Evolutionary conservation across 805 yeast genomes (phyloP).

Genomic region (Hanseniaspora hatyaiensis): DNA sequence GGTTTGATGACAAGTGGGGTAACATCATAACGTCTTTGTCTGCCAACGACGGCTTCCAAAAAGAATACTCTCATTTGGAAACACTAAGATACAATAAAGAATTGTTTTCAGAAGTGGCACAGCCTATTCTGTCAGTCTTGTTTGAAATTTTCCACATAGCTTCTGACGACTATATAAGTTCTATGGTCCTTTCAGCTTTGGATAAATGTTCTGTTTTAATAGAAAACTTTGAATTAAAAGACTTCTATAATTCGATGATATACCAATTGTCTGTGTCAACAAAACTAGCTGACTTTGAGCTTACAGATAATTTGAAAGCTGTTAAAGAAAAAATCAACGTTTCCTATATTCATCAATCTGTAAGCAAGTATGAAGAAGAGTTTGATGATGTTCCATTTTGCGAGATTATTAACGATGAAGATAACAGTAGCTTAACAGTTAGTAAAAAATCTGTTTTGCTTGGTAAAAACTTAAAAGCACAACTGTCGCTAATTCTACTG

Average conservation of each 20-base stretch:
- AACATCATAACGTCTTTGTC: slow-evolving; percentile 41
- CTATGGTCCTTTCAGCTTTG: slow-evolving; percentile 74
- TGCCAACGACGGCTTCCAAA: slow-evolving; percentile 26
- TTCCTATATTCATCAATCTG: slow-evolving; percentile 16
- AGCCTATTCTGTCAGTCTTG: slow-evolving; percentile 57
- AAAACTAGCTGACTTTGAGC: slow-evolving; percentile 38
- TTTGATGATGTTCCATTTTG: slow-evolving; percentile 33
- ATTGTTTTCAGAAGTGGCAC: slow-evolving; percentile 54
- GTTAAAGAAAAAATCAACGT: slow-evolving; percentile 16
- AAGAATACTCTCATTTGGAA: slow-evolving; percentile 22
- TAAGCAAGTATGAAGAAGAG: slow-evolving; percentile 20
- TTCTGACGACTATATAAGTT: slow-evolving; percentile 76
- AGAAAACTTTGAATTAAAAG: slow-evolving; percentile 43
- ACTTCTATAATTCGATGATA: slow-evolving; percentile 55
- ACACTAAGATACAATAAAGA: slow-evolving; percentile 55
- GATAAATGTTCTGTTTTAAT: slow-evolving; percentile 79
- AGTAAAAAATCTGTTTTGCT: slow-evolving; percentile 71
- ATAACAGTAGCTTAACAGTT: slow-evolving; percentile 44
- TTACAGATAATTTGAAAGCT: slow-evolving; percentile 12
- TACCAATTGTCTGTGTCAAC: slow-evolving; percentile 57
- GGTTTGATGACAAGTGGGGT: slow-evolving; percentile 85
- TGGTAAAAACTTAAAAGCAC: slow-evolving; percentile 87
- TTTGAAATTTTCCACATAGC: slow-evolving; percentile 77
- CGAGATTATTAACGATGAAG: slow-evolving; percentile 39
- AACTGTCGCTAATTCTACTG: slow-evolving; percentile 72